These are phyloP conservation scores for Anisogramma anomala DNA, from an alignment of 2,329 filamentous ascomycete species.

Conservation along the genomic window DNA sequence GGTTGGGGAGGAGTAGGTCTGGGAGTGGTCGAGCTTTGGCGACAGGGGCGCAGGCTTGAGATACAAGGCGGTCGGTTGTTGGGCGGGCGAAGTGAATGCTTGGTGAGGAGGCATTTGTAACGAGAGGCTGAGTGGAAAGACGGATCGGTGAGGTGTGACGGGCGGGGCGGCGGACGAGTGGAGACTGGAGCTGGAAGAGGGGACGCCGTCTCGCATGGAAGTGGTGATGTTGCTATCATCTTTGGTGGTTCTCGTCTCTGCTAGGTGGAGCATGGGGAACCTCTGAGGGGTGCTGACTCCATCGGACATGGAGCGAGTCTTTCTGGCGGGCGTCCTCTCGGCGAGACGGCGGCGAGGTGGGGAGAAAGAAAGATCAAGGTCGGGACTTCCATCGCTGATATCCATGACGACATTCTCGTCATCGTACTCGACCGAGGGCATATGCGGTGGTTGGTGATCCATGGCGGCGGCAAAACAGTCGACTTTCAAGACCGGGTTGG, in stretches of 20 bases:
- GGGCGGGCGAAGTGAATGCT: slow-evolving; percentile 18
- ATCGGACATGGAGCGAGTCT: slow-evolving; percentile 55
- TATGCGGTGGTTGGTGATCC: slow-evolving; percentile 8
- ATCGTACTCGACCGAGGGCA: slow-evolving; percentile 17
- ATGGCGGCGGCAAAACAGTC: slow-evolving; percentile 4
- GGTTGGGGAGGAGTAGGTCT: slow-evolving; percentile 69
- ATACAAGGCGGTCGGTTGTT: slow-evolving; percentile 26
- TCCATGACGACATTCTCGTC: slow-evolving; percentile 17
- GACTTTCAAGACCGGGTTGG: too few relatives aligned
- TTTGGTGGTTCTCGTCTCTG: slow-evolving; percentile 48
- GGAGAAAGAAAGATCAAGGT: not conserved
- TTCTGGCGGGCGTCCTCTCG: slow-evolving; percentile 33
- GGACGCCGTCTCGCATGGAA: slow-evolving; percentile 23
- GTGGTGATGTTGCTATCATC: slow-evolving; percentile 49
- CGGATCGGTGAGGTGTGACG: slow-evolving; percentile 62
- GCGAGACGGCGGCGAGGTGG: not conserved
- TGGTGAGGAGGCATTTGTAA: slow-evolving; percentile 53
- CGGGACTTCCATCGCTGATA: slow-evolving; percentile 4
- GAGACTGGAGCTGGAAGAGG: slow-evolving; percentile 18
- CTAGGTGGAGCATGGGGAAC: slow-evolving; percentile 45
- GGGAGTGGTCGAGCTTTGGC: slow-evolving; percentile 73
- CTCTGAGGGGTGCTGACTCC: slow-evolving; percentile 43
- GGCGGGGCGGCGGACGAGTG: slow-evolving; percentile 29
- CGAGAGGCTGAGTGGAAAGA: slow-evolving; percentile 54
- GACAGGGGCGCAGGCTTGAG: slow-evolving; percentile 60